These are phyloP conservation scores for Prunus mume DNA, from an alignment of 306 rosid species.

Conservation along the genomic window DNA sequence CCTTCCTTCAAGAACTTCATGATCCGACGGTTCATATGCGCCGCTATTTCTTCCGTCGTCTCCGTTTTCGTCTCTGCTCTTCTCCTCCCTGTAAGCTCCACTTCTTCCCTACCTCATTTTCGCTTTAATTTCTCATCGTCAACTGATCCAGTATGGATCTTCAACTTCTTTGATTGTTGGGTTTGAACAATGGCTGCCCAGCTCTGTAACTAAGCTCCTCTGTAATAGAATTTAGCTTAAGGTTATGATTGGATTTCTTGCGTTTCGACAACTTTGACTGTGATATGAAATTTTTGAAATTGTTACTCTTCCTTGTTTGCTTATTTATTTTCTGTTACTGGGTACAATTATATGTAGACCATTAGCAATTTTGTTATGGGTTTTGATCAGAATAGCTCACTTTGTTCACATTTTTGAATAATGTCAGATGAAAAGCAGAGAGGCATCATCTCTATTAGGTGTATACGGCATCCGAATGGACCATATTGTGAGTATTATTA, in stretches of 20 bases:
- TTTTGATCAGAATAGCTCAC: conserved; percentile 11
- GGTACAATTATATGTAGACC: neutral
- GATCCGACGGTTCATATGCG: conserved; percentile 81
- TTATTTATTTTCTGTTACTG: neutral
- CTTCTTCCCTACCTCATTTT: neutral
- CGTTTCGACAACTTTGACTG: neutral
- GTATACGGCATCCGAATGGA: conserved; percentile 74
- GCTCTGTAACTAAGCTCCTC: neutral
- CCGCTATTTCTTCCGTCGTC: conserved; percentile 55
- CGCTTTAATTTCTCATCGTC: neutral
- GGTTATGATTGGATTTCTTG: neutral
- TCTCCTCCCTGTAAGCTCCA: conserved; percentile 62
- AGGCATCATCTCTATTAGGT: conserved; percentile 29
- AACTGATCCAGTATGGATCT: neutral
- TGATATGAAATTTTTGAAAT: neutral
- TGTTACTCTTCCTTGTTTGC: neutral
- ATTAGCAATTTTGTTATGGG: neutral
- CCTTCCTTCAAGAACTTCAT: conserved; percentile 53
- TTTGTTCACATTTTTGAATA: conserved; percentile 22
- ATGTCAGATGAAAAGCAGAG: conserved; percentile 56
- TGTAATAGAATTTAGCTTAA: neutral
- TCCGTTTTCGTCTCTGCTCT: conserved; percentile 51
- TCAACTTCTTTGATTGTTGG: neutral
- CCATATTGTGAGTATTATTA: conserved; percentile 62
- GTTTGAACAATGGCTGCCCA: neutral